Percentiles rank a stretch among this genome's conserved stretches.
Conservation (phyloP, 148 eudicot species). For the Bassia scoparia region DNA sequence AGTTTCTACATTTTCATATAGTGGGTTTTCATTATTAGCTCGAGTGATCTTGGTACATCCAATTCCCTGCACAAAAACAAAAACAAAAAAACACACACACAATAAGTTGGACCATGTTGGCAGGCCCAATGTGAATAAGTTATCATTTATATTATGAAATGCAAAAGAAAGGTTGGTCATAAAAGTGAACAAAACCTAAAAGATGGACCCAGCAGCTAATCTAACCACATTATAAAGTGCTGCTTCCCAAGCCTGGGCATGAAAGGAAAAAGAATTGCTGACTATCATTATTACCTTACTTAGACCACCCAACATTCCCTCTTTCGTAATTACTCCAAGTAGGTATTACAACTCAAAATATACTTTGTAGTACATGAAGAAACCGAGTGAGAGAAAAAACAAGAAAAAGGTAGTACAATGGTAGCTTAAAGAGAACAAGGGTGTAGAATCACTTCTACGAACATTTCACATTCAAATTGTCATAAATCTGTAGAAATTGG, state of each 20-base stretch:
- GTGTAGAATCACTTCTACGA: not conserved
- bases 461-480: not conserved
- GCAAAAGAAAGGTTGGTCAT: not conserved
- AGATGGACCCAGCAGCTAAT: not conserved
- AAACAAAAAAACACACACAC: not conserved
- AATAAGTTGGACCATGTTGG: not conserved
- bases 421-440: too few species aligned
- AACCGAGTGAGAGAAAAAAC: not conserved
- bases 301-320: not conserved
- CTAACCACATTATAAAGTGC: not conserved
- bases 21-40: slow-evolving; percentile 57
- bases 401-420: slow-evolving; percentile 2
- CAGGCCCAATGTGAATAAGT: not conserved
- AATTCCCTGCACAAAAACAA: slow-evolving; percentile 60
- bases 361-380: not conserved
- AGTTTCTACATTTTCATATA: slow-evolving; percentile 75
- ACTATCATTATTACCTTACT: not conserved
- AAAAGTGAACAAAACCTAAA: not conserved
- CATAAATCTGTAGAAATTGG: not conserved
- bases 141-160: not conserved
- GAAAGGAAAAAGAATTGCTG: not conserved
- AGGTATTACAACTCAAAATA: not conserved
- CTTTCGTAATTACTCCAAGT: not conserved
- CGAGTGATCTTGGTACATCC: slow-evolving; percentile 83
- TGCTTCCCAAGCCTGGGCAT: not conserved